Conservation (phyloP, 2,329 filamentous ascomycete genomes). For the Tolypocladium guangdongense region DNA sequence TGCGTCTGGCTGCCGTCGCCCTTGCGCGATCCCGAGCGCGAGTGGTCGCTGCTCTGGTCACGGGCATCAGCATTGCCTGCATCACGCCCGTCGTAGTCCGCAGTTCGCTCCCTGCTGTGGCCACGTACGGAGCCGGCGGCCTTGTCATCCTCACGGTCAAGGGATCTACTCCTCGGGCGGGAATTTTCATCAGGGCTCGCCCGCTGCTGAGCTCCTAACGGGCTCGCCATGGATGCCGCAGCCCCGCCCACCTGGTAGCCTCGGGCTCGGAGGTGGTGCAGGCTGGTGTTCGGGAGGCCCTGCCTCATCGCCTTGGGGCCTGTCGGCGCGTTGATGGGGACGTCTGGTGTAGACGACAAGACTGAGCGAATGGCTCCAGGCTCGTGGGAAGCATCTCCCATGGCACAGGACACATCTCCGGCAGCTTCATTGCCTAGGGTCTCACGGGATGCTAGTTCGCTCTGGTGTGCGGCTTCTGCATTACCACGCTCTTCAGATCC, state of each 20-base stretch:
- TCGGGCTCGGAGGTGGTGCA: constrained; percentile 50
- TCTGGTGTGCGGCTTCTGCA: constrained; percentile 9
- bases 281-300: constrained; percentile 72
- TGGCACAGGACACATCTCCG: constrained; percentile 7
- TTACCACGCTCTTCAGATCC: constrained; percentile 5
- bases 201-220: not conserved
- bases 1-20: constrained; percentile 16
- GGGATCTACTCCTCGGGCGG: constrained; percentile 38
- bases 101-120: constrained; percentile 21
- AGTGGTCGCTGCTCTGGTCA: constrained; percentile 10
- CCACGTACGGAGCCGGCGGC: constrained; percentile 21
- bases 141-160: constrained; percentile 24
- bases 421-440: constrained; percentile 17
- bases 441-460: constrained; percentile 16
- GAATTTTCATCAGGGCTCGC: constrained; percentile 9
- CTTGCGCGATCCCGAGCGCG: constrained; percentile 22
- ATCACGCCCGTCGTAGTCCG: constrained; percentile 14
- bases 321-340: constrained; percentile 66
- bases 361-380: constrained; percentile 20
- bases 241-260: constrained; percentile 35
- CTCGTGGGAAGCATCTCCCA: constrained; percentile 8
- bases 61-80: not conserved
- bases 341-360: constrained; percentile 22
- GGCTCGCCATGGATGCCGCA: constrained; percentile 1
- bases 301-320: constrained; percentile 93